A percentile compares a stretch with the other conserved stretches of the same genome.
Conservation (phyloP, 2,329 filamentous ascomycete genomes). For the Beauveria brongniartii region DNA sequence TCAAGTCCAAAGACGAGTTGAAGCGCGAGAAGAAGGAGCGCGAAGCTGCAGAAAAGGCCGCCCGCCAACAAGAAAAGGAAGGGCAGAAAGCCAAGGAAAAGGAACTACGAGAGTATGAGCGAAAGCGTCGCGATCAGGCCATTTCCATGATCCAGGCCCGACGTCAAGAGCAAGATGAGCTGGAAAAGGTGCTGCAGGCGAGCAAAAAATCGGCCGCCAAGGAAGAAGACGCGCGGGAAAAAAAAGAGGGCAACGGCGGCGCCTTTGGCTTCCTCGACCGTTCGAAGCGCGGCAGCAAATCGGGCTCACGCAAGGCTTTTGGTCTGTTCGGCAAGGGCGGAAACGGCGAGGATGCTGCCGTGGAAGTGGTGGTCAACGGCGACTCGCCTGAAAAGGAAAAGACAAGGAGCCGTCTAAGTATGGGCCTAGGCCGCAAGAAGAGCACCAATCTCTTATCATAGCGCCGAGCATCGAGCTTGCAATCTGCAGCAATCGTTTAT, state of each 20-base stretch:
- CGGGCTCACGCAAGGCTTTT: slow-evolving; percentile 69
- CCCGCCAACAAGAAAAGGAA: slow-evolving; percentile 44
- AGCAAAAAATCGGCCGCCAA: slow-evolving; percentile 56
- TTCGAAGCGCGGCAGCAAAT: slow-evolving; percentile 66
- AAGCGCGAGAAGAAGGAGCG: slow-evolving; percentile 63
- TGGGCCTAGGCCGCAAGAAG: slow-evolving; percentile 63
- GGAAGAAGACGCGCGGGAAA: slow-evolving; percentile 34
- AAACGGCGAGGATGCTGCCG: slow-evolving; percentile 20
- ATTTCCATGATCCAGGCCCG: slow-evolving; percentile 42
- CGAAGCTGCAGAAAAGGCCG: slow-evolving; percentile 47
- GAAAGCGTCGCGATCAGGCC: slow-evolving; percentile 42
- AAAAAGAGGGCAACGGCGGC: slow-evolving; percentile 31
- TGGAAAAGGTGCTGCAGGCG: slow-evolving; percentile 55
- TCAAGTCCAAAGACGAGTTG: slow-evolving; percentile 50
- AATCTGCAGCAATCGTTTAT: neutral
- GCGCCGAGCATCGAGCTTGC: neutral
- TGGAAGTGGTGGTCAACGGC: slow-evolving; percentile 17
- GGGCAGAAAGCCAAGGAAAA: slow-evolving; percentile 32
- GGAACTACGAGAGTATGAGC: slow-evolving; percentile 30
- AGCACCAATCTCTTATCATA: slow-evolving; percentile 40
- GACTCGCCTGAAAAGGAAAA: slow-evolving; percentile 35
- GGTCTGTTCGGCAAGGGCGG: slow-evolving; percentile 52
- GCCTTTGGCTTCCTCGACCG: slow-evolving; percentile 49
- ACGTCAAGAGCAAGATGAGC: slow-evolving; percentile 52
- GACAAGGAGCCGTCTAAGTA: slow-evolving; percentile 60